These are phyloP conservation scores for Pythium dissimile DNA, from an alignment of 352 stramenopile genomes.

Conservation along the genomic window DNA sequence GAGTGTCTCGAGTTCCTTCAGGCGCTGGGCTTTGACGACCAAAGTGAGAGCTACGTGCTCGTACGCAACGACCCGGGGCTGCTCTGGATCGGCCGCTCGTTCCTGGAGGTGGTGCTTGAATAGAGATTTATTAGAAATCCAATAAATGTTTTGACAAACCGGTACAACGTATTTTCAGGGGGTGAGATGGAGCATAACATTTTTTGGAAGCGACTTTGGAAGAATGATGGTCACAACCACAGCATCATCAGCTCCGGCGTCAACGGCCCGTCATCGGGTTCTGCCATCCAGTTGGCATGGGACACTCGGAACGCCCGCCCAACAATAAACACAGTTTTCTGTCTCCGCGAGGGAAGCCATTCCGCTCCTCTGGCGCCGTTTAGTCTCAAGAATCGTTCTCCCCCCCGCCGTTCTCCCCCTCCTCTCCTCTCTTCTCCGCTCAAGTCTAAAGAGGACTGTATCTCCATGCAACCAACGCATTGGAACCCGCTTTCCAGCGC, in stretches of 20 bases:
- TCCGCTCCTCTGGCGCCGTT: background rate
- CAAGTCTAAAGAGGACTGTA: background rate
- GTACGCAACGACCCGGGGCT: slow-evolving; percentile 54
- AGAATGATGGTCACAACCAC: background rate
- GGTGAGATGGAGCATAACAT: too few relatives aligned
- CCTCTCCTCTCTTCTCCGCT: background rate
- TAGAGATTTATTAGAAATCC: background rate
- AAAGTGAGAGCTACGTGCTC: slow-evolving; percentile 50
- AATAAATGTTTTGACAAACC: too few relatives aligned
- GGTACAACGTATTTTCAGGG: too few relatives aligned
- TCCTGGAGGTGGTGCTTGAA: slow-evolving; percentile 44
- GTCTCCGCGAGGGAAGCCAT: too few relatives aligned
- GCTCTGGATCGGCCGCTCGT: slow-evolving; percentile 64
- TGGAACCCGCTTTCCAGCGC: slow-evolving; percentile 4
- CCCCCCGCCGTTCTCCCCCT: background rate
- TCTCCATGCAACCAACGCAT: slow-evolving; percentile 5
- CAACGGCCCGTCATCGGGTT: too few relatives aligned
- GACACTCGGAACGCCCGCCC: background rate
- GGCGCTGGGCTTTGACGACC: slow-evolving; percentile 65
- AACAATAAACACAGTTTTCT: too few relatives aligned
- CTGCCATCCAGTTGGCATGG: slow-evolving; percentile 2
- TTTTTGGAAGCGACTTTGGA: background rate
- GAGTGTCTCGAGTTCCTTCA: slow-evolving; percentile 65
- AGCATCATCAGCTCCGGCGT: background rate
- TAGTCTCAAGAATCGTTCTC: background rate